Evolutionary conservation across 164 flowering plant species (phyloP).

Genomic region (Vitis rotundifolia): DNA sequence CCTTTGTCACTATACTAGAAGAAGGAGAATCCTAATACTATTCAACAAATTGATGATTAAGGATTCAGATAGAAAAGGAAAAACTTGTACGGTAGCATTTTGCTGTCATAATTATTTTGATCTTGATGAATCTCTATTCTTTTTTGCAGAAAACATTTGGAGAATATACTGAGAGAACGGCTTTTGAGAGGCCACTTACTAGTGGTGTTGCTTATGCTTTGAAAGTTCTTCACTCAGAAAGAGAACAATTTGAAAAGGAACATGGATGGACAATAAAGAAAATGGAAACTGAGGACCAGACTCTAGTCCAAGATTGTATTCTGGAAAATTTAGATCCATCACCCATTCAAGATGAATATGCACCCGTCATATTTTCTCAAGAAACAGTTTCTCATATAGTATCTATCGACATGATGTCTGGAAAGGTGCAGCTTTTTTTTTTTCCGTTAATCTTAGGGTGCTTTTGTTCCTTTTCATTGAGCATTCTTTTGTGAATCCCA

Average conservation of each 20-base stretch:
- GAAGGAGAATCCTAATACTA: neutral
- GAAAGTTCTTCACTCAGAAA: slow-evolving; percentile 76
- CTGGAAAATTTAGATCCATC: slow-evolving; percentile 78
- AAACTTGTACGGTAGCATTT: neutral
- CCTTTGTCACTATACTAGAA: neutral
- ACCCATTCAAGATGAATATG: slow-evolving; percentile 89
- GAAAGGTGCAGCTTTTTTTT: slow-evolving; percentile 51
- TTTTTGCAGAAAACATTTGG: slow-evolving; percentile 81
- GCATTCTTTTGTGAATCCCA: neutral
- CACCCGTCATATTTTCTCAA: slow-evolving; percentile 93
- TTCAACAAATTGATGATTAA: neutral
- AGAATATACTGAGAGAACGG: slow-evolving; percentile 87
- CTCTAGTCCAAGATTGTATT: slow-evolving; percentile 67
- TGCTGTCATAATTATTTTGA: neutral
- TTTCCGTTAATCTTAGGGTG: neutral
- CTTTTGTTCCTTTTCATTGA: neutral
- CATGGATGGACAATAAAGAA: slow-evolving; percentile 92
- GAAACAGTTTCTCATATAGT: slow-evolving; percentile 91
- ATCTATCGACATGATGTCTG: slow-evolving; percentile 99
- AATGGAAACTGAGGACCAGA: slow-evolving; percentile 88
- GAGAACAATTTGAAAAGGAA: slow-evolving; percentile 75
- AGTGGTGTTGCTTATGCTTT: slow-evolving; percentile 98
- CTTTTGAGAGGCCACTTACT: slow-evolving; percentile 95
- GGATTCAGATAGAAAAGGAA: neutral
- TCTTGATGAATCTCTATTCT: slow-evolving; percentile 9